Base-by-base conservation (phyloP, 1,139 yeast species). In the Zygosaccharomyces sapae region DNA sequence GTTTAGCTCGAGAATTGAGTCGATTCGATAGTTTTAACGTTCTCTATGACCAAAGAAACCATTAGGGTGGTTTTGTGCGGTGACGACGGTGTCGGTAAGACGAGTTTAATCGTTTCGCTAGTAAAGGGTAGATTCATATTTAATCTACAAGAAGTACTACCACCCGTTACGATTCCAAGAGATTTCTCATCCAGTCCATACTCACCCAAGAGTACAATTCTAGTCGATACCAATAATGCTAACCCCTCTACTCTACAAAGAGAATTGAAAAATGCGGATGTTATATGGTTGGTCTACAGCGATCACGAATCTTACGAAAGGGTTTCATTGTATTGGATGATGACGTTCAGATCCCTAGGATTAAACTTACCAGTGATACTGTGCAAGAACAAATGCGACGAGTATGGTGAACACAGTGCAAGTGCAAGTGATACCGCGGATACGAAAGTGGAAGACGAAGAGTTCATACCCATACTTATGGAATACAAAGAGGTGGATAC, bases 281-380 rank as follows among this genome's bases (percentile, higher is more conserved):
- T 89, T 9, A 86, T 92, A 7, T 86, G 97, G 92, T 73, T 92
- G 24, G 90, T 92, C 0, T 92, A 89, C 63, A 79, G 94, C 1
- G 97, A 90, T 59, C 96, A 89, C 62, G 94, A 89, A 61, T 88
- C 97, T 0, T 92, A 90, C 62, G 97, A 92, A 63, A 74, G 97
- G 46, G 80, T 92, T 8, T 82, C 95, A 2, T 71, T 90, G 31
- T 90, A 89, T 64, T 92, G 98, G 98, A 83, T 92, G 79, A 95
- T 95, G 39, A 77, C 84, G 71, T 84, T 92, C 61, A 73, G 98
- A 51, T 86, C 96, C 1, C 73, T 88, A 75, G 98, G 98, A 2
- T 89, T 92, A 43, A 92, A 92, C 62, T 66, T 86, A 16, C 98
- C 98, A 0, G 84, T 92, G n/a, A 88, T 92, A 0, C 69, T 92